Evolutionary conservation across 208 protist genomes (phyloP), one percentile per base, ranked within the genome.

Genomic region (Sergeia podlipaevii): DNA sequence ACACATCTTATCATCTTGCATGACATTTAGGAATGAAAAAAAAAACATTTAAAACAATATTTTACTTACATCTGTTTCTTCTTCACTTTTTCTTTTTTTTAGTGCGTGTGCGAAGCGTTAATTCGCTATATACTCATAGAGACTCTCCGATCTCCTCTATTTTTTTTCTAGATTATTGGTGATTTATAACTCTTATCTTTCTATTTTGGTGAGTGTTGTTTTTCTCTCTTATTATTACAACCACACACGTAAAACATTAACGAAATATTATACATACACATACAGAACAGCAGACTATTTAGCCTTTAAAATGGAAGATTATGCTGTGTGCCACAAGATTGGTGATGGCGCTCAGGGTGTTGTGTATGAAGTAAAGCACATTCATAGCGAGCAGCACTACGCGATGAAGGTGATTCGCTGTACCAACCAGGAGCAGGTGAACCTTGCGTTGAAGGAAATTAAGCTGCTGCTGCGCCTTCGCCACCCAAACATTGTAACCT

Each of bases 351-450:
- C 82, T 11, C 81, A 96, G 41, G 89, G 89, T 15, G 51, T 76
- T 13, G 83, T 96, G n/a, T 89, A 85, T 53, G 45, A 74, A 48
- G 89, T 93, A 1, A 41, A 62, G 20, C 77, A 93, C 53, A 64
- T 57, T 26, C 45, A 54, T 32, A 75, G 67, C 10, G 70, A 73
- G 23, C 70, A 72, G 48, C 37, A 55, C 21, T 83, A 91, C 56
- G 89, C 89, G 17, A 85, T 93, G 77, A 96, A 96, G 54, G 73
- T 93, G 5, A 88, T 95, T 42, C 74, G 65, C 55, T 91, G 82
- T 63, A 24, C 41, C 2, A 76, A 80, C 36, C 66, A 85, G 29
- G 63, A 69, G 36, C 69, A 80, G 49, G 74, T 91, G 26, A 91
- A 93, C 52, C 34, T 64, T 11, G 89, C 89, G 4, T 59, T 96